Base-by-base conservation (phyloP, 495 filamentous ascomycete genomes). In the Elasticomyces elasticus region DNA sequence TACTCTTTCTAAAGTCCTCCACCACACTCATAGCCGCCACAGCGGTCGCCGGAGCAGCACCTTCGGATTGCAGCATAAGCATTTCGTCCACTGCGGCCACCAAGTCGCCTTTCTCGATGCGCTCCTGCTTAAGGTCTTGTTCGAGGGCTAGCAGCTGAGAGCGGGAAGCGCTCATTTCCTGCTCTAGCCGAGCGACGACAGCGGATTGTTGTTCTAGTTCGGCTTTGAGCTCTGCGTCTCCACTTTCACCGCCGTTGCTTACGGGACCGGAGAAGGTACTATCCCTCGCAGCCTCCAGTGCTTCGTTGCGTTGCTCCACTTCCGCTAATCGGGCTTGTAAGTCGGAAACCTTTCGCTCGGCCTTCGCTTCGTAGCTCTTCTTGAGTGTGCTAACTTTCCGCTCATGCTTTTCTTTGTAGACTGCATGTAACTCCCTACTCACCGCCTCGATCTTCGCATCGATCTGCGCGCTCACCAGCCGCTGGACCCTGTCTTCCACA, bases 351-450 rank as follows among this genome's bases (percentile, higher is more conserved):
- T 84, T 87, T 72, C 92, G 90, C 65, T 94, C 87, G 81, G 86
- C 89, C 43, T 90, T 80, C 38, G 76, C 76, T 63, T 95, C 88
- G 68, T 96, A 97, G 67, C 83, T 89, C 67, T 95, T 95, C 72
- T 96, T 96, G 53, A 98, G 74, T 7, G 89, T 89, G 0, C 85
- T 79, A 24, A 97, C 90, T 71, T 98, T 98, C 43, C 81, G 85
- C 71, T 95, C 90, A 65, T 98, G 94, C 66, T 98, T 98, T 65
- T 80, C 77, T 70, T 95, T 96, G 74, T 98, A 98, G n/a, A 95
- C 75, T 0, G 79, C 76, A 63, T 98, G 92, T 23, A 97, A 76
- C 62, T 98, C 92, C 11, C 85, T 78, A 1, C 86, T 90, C 26
- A 95, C 87, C 54, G 84, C 85, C 67, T 90, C 86, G n/a, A 97